A percentile compares a stretch with the other conserved stretches of the same genome.
Evolutionary conservation across 345 rosid genomes (phyloP).

Genomic region (Gossypium thurberi): DNA sequence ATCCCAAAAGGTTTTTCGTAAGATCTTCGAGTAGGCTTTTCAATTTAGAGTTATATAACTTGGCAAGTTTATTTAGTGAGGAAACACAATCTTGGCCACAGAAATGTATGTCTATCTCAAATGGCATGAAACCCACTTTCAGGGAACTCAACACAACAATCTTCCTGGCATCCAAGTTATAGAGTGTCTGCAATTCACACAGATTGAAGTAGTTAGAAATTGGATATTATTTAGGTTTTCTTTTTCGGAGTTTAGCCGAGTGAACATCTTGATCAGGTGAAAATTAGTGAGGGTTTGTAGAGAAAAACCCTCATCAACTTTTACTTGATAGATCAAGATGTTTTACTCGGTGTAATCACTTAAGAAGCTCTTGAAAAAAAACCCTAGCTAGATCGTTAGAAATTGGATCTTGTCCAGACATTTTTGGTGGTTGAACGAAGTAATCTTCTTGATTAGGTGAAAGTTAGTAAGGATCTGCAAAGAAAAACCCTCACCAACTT

Average conservation of each 20-base stretch:
- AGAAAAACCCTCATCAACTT: not conserved
- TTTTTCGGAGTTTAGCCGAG: too few species aligned
- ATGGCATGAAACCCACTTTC: not conserved
- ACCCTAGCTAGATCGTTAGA: too few species aligned
- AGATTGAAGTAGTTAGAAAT: not conserved
- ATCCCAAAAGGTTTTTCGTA: constrained; percentile 1
- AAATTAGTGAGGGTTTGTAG: not conserved
- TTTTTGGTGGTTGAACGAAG: not conserved
- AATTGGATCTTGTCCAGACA: not conserved
- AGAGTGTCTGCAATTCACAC: constrained; percentile 14
- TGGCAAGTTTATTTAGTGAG: not conserved
- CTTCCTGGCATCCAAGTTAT: constrained; percentile 19
- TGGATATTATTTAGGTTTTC: not conserved
- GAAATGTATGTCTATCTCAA: not conserved
- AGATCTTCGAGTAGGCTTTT: constrained; percentile 1
- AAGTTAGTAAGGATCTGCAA: not conserved
- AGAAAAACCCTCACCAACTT: not conserved
- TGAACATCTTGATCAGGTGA: not conserved
- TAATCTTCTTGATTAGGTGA: not conserved
- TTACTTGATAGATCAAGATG: not conserved
- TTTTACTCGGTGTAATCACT: too few species aligned
- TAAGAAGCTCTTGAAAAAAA: too few species aligned
- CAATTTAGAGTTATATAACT: constrained; percentile 6
- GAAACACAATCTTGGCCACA: not conserved
- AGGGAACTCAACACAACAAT: not conserved